Conservation (phyloP, 441 rosid genomes). For the Metrosideros polymorpha region DNA sequence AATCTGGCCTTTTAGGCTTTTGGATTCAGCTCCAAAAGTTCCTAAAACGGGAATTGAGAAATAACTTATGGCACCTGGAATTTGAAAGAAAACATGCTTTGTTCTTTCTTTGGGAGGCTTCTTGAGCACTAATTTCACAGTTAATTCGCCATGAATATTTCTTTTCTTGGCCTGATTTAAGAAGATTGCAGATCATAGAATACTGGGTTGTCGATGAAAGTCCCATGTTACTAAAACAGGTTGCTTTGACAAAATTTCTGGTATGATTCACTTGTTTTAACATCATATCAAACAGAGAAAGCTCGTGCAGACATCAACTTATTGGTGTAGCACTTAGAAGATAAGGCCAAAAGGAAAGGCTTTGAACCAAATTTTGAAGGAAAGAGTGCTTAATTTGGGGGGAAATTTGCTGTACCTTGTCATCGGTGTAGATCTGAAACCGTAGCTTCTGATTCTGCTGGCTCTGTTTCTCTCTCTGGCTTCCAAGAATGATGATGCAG, state of each 20-base stretch:
- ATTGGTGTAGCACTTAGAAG: background rate
- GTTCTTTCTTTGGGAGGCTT: background rate
- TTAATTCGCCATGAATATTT: background rate
- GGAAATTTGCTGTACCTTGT: conserved; percentile 40
- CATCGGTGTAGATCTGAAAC: conserved; percentile 65
- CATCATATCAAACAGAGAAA: background rate
- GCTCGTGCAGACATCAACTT: background rate
- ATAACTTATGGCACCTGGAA: background rate
- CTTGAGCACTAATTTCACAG: background rate
- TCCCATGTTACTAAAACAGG: background rate
- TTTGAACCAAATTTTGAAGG: background rate
- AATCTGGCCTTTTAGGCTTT: background rate
- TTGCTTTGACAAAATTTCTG: background rate
- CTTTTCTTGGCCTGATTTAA: background rate
- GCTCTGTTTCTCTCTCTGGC: conserved; percentile 36
- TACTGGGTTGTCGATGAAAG: background rate
- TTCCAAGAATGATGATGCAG: conserved; percentile 56
- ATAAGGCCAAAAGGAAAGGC: background rate
- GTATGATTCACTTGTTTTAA: background rate
- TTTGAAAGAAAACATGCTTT: background rate
- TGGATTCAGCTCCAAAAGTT: background rate
- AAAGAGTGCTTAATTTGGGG: background rate
- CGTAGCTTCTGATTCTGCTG: conserved; percentile 39
- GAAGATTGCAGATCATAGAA: background rate
- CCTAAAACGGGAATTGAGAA: background rate